Conservation (phyloP, 371 early-diverging fungal species). For the Mortierella polycephala region DNA sequence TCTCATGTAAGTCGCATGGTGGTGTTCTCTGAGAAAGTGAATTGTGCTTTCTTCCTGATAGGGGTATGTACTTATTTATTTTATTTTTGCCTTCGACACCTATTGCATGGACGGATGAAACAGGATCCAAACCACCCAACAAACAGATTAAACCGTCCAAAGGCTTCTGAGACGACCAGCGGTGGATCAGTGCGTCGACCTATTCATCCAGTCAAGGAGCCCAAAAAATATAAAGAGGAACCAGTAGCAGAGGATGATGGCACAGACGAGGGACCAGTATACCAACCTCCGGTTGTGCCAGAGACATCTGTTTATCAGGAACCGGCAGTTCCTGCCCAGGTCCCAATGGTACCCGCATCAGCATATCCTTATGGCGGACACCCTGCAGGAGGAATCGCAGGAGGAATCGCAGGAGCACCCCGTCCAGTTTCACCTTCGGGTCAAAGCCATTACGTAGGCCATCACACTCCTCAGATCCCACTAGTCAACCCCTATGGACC, state of each 20-base stretch:
- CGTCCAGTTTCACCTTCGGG: conserved; percentile 37
- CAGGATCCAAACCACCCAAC: conserved; percentile 40
- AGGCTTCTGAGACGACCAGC: background rate
- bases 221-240: conserved; percentile 18
- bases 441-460: conserved; percentile 27
- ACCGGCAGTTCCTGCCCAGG: conserved; percentile 22
- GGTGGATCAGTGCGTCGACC: conserved; percentile 30
- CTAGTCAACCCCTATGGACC: conserved; percentile 19
- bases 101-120: background rate
- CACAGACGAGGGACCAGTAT: conserved; percentile 46
- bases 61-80: background rate
- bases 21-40: background rate
- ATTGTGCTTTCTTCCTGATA: background rate
- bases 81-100: background rate
- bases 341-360: conserved; percentile 24
- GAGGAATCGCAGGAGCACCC: conserved; percentile 20
- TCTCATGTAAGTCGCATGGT: conserved; percentile 58
- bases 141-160: conserved; percentile 19
- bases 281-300: conserved; percentile 44
- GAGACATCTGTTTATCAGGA: conserved; percentile 21
- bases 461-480: conserved; percentile 40
- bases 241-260: conserved; percentile 23
- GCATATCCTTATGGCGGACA: conserved; percentile 42
- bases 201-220: conserved; percentile 27
- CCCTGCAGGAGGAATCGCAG: conserved; percentile 2